These are phyloP conservation scores for Ganoderma lingzhi DNA, from an alignment of 1,284 basidiomycete genomes.

Conservation along the genomic window DNA sequence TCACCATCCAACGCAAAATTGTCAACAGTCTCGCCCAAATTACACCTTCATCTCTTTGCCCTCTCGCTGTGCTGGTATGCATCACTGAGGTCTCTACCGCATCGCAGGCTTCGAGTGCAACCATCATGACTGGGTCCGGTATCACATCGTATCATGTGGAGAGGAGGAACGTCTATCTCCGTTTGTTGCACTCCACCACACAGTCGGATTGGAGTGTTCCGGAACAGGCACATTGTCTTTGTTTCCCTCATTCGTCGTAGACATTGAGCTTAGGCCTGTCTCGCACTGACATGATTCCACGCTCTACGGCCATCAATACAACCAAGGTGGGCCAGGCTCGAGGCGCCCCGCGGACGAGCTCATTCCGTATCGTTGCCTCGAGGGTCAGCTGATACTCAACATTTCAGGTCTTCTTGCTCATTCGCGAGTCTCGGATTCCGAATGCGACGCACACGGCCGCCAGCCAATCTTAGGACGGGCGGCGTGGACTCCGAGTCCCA, in stretches of 20 bases:
- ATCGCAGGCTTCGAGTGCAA: neutral
- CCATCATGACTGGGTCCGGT: neutral
- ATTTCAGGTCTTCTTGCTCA: slow-evolving; percentile 13
- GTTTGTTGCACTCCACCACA: neutral
- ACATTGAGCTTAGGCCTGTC: slow-evolving; percentile 1
- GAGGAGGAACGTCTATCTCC: neutral
- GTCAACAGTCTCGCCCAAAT: neutral
- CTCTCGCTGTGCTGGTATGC: neutral
- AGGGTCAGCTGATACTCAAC: slow-evolving; percentile 8
- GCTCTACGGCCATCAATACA: slow-evolving; percentile 11
- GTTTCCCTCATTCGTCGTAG: neutral
- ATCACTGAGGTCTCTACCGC: neutral
- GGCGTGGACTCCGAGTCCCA: slow-evolving; percentile 4
- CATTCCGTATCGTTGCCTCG: slow-evolving; percentile 1
- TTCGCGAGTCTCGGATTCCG: slow-evolving; percentile 21
- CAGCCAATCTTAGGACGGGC: slow-evolving; percentile 11
- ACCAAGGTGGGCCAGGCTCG: slow-evolving; percentile 15
- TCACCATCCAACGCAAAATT: neutral
- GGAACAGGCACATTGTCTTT: slow-evolving; percentile 2
- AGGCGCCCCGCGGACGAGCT: slow-evolving; percentile 22
- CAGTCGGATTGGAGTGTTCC: slow-evolving; percentile 2
- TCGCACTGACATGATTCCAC: slow-evolving; percentile 8
- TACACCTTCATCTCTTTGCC: neutral
- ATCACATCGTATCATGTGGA: neutral
- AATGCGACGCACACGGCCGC: slow-evolving; percentile 5